Conservation (phyloP, 345 rosid species). For the Citrus australasica region DNA sequence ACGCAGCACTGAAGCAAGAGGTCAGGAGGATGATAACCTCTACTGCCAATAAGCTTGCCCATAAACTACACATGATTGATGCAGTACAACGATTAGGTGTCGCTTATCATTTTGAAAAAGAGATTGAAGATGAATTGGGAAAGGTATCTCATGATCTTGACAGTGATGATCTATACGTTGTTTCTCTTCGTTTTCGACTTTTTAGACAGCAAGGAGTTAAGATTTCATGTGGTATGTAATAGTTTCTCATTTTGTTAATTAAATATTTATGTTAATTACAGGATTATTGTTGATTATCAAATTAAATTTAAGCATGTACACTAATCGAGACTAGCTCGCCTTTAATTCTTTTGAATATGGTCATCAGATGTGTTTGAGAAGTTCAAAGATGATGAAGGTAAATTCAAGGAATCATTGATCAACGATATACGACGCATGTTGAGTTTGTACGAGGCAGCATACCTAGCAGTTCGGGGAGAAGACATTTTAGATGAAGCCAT, state of each 20-base stretch:
- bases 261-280: no score
- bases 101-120: slow-evolving; percentile 24
- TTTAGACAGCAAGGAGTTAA: slow-evolving; percentile 18
- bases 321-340: no score
- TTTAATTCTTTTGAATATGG: no score
- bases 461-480: slow-evolving; percentile 13
- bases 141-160: background rate
- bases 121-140: slow-evolving; percentile 19
- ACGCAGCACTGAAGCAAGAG: no score
- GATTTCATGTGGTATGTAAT: slow-evolving; percentile 11
- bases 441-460: slow-evolving; percentile 14
- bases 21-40: no score
- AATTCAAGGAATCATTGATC: slow-evolving; percentile 1
- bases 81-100: slow-evolving; percentile 17
- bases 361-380: background rate
- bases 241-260: no score
- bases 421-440: slow-evolving; percentile 12
- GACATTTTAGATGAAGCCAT: slow-evolving; percentile 17
- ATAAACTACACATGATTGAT: no score
- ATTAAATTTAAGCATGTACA: background rate
- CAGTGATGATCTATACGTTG: background rate
- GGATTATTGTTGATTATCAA: background rate
- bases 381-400: slow-evolving; percentile 10
- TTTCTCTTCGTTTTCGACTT: slow-evolving; percentile 27
- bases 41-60: no score